Percentiles rank a stretch among this genome's conserved stretches.
Conservation (phyloP, 345 rosid species). For the Corymbia maculata region DNA sequence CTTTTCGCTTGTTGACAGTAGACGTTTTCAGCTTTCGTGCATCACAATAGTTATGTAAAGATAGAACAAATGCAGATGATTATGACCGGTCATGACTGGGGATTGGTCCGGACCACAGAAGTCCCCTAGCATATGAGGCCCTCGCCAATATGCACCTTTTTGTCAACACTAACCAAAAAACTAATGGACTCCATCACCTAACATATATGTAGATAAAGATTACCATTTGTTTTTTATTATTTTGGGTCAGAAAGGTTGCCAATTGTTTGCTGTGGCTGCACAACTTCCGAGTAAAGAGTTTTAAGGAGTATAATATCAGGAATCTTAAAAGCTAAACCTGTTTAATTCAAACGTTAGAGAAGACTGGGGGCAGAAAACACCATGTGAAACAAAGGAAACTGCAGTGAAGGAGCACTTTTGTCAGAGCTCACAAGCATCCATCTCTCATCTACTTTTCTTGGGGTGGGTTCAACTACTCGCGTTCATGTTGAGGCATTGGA, state of each 20-base stretch:
- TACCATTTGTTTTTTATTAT: background rate
- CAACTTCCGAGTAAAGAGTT: background rate
- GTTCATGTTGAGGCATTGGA: background rate
- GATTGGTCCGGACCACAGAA: background rate
- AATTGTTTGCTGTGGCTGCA: background rate
- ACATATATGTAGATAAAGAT: background rate
- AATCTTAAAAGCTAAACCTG: background rate
- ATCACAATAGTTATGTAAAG: background rate
- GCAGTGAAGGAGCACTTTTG: background rate
- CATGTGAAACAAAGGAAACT: background rate
- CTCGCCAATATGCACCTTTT: background rate
- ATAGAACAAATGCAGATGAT: background rate
- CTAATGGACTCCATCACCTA: background rate
- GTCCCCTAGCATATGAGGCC: background rate
- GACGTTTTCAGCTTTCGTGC: background rate
- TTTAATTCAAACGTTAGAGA: background rate
- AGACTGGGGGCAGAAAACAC: background rate
- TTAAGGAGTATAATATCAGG: background rate
- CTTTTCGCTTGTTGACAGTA: conserved; percentile 34
- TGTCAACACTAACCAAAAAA: background rate
- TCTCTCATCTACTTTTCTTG: background rate
- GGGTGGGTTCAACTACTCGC: background rate
- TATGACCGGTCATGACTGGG: background rate
- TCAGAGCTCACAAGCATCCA: background rate
- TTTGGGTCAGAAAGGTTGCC: background rate